A percentile compares a stretch with the other conserved stretches of the same genome.
Evolutionary conservation across 805 yeast species (phyloP).

Genomic region (Hanseniaspora opuntiae): DNA sequence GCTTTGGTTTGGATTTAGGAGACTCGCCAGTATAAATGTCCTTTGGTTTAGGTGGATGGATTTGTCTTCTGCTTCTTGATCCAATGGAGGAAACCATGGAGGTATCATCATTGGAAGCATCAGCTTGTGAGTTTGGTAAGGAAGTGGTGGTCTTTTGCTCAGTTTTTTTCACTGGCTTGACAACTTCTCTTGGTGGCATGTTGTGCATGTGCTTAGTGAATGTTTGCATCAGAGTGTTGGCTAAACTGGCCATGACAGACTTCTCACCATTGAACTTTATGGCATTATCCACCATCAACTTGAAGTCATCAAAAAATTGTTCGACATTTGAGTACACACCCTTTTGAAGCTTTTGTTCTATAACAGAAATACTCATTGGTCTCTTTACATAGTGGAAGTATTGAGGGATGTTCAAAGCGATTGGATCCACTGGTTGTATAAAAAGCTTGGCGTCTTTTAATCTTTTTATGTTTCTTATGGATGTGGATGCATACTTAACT

Average conservation of each 20-base stretch:
- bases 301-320: slow-evolving; percentile 63
- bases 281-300: slow-evolving; percentile 75
- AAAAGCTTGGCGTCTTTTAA: slow-evolving; percentile 89
- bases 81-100: slow-evolving; percentile 64
- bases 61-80: slow-evolving; percentile 81
- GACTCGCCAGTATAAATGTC: slow-evolving; percentile 77
- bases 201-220: slow-evolving; percentile 86
- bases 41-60: slow-evolving; percentile 91
- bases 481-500: slow-evolving; percentile 59
- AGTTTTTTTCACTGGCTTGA: slow-evolving; percentile 17
- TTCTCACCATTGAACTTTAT: slow-evolving; percentile 71
- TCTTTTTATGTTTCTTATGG: slow-evolving; percentile 75
- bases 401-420: slow-evolving; percentile 77
- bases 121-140: slow-evolving; percentile 8
- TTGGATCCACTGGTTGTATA: slow-evolving; percentile 75
- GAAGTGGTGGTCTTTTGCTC: slow-evolving; percentile 11
- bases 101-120: slow-evolving; percentile 27
- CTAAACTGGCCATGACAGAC: slow-evolving; percentile 82
- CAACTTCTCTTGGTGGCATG: slow-evolving; percentile 57
- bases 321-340: slow-evolving; percentile 62
- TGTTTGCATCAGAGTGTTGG: slow-evolving; percentile 73
- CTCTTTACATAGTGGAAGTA: slow-evolving; percentile 69
- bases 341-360: slow-evolving; percentile 61
- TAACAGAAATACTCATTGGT: slow-evolving; percentile 90
- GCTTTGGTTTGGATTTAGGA: slow-evolving; percentile 32